Percentiles rank a stretch among this genome's conserved stretches.
phyloP scores from a whole-genome alignment of 2,329 filamentous ascomycete species.

The Bipolaris oryzae region DNA sequence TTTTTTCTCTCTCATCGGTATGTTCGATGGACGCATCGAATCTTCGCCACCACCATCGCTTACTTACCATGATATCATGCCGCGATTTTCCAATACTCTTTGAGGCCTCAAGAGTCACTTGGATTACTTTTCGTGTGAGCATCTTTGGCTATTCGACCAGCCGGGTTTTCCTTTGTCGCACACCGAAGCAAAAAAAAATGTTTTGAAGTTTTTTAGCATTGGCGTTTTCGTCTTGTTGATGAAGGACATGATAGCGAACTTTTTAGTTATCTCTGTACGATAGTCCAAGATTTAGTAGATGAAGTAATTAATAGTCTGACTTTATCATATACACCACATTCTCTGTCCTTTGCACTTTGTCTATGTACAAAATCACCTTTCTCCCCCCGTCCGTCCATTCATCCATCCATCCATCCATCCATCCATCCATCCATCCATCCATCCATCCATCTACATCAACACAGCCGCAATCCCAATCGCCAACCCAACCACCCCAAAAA shows the following conservation, averaged over 20 bases:
- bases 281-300: neutral
- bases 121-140: conserved; percentile 8
- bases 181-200: conserved; percentile 6
- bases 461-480: too few species aligned
- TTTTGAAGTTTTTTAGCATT: conserved; percentile 4
- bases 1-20: conserved; percentile 4
- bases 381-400: too few species aligned
- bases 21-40: conserved; percentile 7
- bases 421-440: too few species aligned
- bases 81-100: conserved; percentile 7
- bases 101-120: conserved; percentile 6
- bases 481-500: too few species aligned
- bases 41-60: neutral
- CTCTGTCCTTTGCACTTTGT: too few species aligned
- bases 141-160: conserved; percentile 29
- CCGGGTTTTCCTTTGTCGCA: conserved; percentile 30
- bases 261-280: conserved; percentile 9
- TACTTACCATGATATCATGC: conserved; percentile 9
- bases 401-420: too few species aligned
- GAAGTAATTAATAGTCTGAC: conserved; percentile 1
- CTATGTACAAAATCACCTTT: too few species aligned
- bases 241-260: neutral
- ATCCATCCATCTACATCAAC: too few species aligned
- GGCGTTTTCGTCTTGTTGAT: conserved; percentile 3
- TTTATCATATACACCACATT: neutral